Evolutionary conservation across 2,329 filamentous ascomycete species (phyloP), one percentile per base, ranked within the genome.

Genomic region (Fusarium buxicola): DNA sequence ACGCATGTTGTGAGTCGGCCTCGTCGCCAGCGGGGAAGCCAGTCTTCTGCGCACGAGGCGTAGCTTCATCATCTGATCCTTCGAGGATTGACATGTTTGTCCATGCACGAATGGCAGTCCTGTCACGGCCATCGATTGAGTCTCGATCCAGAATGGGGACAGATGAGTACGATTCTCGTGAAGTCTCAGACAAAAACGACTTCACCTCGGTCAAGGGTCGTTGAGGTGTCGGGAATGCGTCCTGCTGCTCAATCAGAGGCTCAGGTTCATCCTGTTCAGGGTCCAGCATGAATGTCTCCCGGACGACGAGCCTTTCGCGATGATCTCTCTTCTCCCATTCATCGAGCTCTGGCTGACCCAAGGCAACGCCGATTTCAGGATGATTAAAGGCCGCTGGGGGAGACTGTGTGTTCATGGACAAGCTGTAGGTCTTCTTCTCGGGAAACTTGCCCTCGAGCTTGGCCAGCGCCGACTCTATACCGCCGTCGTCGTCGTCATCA

Each of bases 391-490:
- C 28, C 5, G 64, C 60, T 69, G 8, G 64, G 53, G 9, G 44
- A 31, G 40, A 24, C 24, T 31, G 54, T 16, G 76, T 74, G 38
- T 80, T 77, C 60, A 80, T 78, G 12, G 60, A 55, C 13, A 63
- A 71, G 48, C 76, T 78, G 25, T 74, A 73, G 1, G 74, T 61
- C 67, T 76, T 86, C 66, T 83, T 88, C 72, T 89, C 84, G 1
- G 60, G 53, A 68, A 89, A 95, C 66, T 87, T 94, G 9, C 95
- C 95, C 78, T 99, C 95, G 1, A 99, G 83, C 71, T 98, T 99
- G 68, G 94, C 78, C 46, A 99, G 76, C 1, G 95, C 92, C n/a
- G 94, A 93, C 72, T 98, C 95, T 24, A 98, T 89, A 11, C 94
- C 94, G 7, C 92, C 92, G 71, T 89, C 85, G 13, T 80, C 74